phyloP scores from a whole-genome alignment of 1,139 yeast species.

The Pichia norvegensis region DNA sequence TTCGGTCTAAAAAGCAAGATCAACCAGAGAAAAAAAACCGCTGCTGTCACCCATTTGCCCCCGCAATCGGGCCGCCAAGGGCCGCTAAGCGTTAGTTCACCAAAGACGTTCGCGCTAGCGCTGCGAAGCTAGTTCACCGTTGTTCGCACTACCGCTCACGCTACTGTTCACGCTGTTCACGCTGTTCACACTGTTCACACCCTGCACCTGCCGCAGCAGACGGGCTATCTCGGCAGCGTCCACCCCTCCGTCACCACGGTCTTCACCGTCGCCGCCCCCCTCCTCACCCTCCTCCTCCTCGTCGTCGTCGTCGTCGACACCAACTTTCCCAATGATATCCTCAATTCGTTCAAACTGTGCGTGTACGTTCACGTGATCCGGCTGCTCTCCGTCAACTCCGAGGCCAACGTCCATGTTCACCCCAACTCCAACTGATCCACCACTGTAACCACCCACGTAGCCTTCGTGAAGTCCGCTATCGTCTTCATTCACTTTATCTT shows the following conservation, averaged over 20 bases:
- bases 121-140: too few relatives aligned
- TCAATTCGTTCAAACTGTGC: constrained; percentile 3
- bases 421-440: not conserved
- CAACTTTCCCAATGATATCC: not conserved
- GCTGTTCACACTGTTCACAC: not conserved
- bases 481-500: not conserved
- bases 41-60: not conserved
- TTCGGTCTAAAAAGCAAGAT: too few relatives aligned
- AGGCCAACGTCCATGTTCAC: constrained; percentile 4
- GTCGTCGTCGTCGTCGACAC: constrained; percentile 11
- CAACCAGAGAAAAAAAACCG: too few relatives aligned
- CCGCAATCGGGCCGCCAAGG: not conserved
- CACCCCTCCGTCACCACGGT: constrained; percentile 6
- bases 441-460: not conserved
- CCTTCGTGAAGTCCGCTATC: not conserved
- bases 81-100: not conserved
- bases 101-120: too few relatives aligned
- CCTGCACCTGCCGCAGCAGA: constrained; percentile 14
- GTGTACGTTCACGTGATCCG: constrained; percentile 13
- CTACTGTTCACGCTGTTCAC: not conserved
- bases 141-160: not conserved
- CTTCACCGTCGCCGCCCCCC: not conserved
- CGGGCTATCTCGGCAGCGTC: constrained; percentile 17
- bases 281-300: constrained; percentile 10
- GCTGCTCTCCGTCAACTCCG: constrained; percentile 5